phyloP scores from a whole-genome alignment of 257 asterid species.

The Leptodermis oblonga region DNA sequence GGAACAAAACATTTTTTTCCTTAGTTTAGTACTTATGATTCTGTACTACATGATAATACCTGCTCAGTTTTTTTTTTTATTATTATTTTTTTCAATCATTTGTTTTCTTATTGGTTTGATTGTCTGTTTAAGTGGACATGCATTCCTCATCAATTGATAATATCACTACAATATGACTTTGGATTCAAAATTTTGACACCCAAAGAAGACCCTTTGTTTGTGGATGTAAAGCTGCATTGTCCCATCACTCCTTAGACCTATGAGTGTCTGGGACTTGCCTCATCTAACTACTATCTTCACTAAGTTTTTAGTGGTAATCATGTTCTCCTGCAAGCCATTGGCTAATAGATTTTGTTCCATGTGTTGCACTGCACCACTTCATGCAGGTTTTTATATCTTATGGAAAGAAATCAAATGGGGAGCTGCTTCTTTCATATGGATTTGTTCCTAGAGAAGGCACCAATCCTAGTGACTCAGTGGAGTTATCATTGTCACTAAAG shows the following conservation, averaged over 20 bases:
- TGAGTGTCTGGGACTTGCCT: neutral
- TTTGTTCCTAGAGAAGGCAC: conserved; percentile 98
- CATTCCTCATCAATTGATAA: neutral
- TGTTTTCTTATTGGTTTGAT: neutral
- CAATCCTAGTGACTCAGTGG: conserved; percentile 80
- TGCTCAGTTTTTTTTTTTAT: neutral
- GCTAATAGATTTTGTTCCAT: neutral
- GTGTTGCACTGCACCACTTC: conserved; percentile 13
- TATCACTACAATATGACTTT: neutral
- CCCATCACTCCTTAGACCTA: neutral
- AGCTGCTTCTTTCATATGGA: conserved; percentile 89
- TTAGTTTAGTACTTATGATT: neutral
- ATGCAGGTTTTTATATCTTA: conserved; percentile 90
- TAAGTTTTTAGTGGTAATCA: neutral
- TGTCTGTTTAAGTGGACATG: neutral
- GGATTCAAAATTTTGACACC: neutral
- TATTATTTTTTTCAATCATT: too few relatives aligned
- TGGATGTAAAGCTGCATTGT: neutral
- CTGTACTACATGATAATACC: neutral
- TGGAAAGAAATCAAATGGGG: conserved; percentile 89
- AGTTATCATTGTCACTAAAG: conserved; percentile 53
- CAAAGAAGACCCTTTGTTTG: neutral
- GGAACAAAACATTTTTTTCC: neutral
- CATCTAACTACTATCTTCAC: neutral
- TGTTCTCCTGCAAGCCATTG: neutral